phyloP scores from a whole-genome alignment of 805 yeast genomes.

The Barnettozyma sp. region DNA sequence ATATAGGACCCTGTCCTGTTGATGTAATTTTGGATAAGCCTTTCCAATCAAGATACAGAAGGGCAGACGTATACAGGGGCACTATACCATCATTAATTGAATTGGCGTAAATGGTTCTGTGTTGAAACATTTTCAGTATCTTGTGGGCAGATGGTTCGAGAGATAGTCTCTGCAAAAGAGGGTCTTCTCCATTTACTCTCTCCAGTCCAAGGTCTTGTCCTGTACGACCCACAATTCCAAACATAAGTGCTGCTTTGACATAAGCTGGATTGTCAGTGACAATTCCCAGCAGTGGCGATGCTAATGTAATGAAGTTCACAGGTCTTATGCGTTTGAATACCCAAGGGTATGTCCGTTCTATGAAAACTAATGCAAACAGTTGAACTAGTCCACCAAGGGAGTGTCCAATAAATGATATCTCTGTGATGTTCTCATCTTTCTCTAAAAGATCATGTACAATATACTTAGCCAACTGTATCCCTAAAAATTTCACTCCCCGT shows the following conservation, averaged over 20 bases:
- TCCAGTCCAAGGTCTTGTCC: constrained; percentile 71
- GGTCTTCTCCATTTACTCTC: constrained; percentile 36
- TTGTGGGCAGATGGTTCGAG: constrained; percentile 55
- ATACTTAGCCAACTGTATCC: constrained; percentile 63
- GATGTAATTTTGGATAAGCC: constrained; percentile 15
- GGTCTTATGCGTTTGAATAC: constrained; percentile 56
- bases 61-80: constrained; percentile 65
- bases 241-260: constrained; percentile 58
- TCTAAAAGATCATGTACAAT: constrained; percentile 41
- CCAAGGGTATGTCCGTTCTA: constrained; percentile 60
- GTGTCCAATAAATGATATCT: constrained; percentile 71
- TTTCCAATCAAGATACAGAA: constrained; percentile 55
- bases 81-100: constrained; percentile 77
- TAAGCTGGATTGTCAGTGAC: constrained; percentile 73
- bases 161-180: constrained; percentile 56
- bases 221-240: constrained; percentile 74
- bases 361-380: constrained; percentile 69
- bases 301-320: constrained; percentile 62
- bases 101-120: constrained; percentile 72
- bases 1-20: too few species aligned
- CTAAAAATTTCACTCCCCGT: constrained; percentile 67
- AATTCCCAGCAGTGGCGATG: constrained; percentile 71
- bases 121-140: constrained; percentile 46
- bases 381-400: constrained; percentile 76
- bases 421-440: constrained; percentile 34